phyloP scores from a whole-genome alignment of 164 flowering plant genomes.

The Magnolia officinalis region DNA sequence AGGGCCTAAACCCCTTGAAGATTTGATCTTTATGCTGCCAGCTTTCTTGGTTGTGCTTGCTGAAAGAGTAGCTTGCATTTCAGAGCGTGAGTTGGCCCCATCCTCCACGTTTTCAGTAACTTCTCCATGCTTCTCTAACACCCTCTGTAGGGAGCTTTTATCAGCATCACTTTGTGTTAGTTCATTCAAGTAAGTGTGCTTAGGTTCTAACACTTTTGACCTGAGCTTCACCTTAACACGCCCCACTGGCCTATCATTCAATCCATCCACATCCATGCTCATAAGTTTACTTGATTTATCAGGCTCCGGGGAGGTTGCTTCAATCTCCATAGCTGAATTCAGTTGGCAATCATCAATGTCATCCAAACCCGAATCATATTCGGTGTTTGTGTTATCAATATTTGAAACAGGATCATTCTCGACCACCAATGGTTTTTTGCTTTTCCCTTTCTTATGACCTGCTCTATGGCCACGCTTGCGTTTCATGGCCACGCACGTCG shows the following conservation, averaged over 20 bases:
- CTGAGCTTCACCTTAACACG: slow-evolving; percentile 87
- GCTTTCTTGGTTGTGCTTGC: slow-evolving; percentile 43
- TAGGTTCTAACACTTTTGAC: slow-evolving; percentile 45
- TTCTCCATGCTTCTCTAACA: slow-evolving; percentile 41
- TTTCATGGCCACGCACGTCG: slow-evolving; percentile 44
- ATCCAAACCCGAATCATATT: slow-evolving; percentile 40
- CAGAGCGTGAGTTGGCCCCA: slow-evolving; percentile 48
- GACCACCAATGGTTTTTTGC: slow-evolving; percentile 28
- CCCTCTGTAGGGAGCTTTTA: slow-evolving; percentile 46
- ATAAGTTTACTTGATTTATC: slow-evolving; percentile 34
- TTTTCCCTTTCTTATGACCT: slow-evolving; percentile 56
- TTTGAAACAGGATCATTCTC: slow-evolving; percentile 18
- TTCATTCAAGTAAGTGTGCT: slow-evolving; percentile 36
- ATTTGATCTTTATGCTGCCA: slow-evolving; percentile 68
- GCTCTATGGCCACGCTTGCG: slow-evolving; percentile 56
- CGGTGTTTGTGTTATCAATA: slow-evolving; percentile 22
- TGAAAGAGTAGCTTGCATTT: slow-evolving; percentile 22
- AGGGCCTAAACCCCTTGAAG: slow-evolving; percentile 48
- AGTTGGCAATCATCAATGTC: slow-evolving; percentile 31
- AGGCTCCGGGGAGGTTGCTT: slow-evolving; percentile 38
- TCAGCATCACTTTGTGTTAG: slow-evolving; percentile 61
- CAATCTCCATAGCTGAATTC: slow-evolving; percentile 44
- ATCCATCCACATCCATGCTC: slow-evolving; percentile 27
- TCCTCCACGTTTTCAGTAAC: slow-evolving; percentile 52
- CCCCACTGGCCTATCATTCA: slow-evolving; percentile 37